Percentiles rank a stretch among this genome's conserved stretches.
Evolutionary conservation across 768 basidiomycete genomes (phyloP).

Genomic region (Tricholoma sp.): DNA sequence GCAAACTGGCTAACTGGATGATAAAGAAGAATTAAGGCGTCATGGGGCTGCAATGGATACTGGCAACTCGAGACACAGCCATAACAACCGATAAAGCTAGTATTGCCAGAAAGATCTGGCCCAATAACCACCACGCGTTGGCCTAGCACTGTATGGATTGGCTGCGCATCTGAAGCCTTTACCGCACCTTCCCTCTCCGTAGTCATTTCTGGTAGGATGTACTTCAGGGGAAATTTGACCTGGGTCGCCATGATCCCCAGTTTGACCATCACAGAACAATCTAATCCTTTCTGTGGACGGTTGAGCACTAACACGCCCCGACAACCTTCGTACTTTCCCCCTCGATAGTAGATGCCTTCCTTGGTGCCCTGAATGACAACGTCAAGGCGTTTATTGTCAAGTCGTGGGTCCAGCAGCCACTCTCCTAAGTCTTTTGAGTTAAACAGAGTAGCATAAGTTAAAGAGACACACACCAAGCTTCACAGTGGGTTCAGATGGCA

Average conservation of each 20-base stretch:
- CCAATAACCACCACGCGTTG: background rate
- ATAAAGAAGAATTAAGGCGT: background rate
- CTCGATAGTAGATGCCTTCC: background rate
- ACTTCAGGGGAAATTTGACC: background rate
- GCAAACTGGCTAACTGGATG: background rate
- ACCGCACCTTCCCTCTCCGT: background rate
- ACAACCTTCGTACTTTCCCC: background rate
- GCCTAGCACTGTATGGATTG: background rate
- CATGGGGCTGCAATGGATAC: background rate
- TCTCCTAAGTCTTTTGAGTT: background rate
- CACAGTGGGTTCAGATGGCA: background rate
- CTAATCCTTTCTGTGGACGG: background rate
- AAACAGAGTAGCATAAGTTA: background rate
- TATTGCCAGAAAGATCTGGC: background rate
- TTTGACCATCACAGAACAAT: background rate
- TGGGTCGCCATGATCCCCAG: background rate
- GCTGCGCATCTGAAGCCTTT: background rate
- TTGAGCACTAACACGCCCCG: background rate
- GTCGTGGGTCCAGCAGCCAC: background rate
- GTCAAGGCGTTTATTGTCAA: background rate
- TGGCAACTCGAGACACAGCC: background rate
- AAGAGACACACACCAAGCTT: background rate
- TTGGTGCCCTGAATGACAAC: background rate
- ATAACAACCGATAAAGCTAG: background rate
- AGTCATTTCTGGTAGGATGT: background rate